These are phyloP conservation scores for Starmerella floris DNA, from an alignment of 805 yeast species.

Conservation along the genomic window DNA sequence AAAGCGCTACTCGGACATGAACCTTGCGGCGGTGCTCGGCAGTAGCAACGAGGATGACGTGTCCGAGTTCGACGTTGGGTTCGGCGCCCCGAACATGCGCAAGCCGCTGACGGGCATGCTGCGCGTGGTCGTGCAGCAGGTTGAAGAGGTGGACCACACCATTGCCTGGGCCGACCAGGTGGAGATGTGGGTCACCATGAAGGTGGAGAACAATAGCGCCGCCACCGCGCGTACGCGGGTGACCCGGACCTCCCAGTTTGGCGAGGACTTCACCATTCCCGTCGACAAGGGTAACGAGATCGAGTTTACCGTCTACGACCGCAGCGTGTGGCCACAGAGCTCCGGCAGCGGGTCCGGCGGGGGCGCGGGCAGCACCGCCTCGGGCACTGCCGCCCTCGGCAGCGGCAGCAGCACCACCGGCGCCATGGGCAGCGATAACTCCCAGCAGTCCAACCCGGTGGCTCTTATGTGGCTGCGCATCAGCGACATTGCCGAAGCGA, in stretches of 20 bases:
- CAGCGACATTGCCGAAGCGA: conserved; percentile 86
- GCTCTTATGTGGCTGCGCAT: conserved; percentile 85
- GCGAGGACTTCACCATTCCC: conserved; percentile 65
- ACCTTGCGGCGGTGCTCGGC: conserved; percentile 32
- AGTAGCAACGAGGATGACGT: conserved; percentile 19
- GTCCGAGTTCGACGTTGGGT: conserved; percentile 29
- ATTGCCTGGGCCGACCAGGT: conserved; percentile 60
- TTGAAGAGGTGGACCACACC: conserved; percentile 87
- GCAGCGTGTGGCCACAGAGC: conserved; percentile 34
- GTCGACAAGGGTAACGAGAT: conserved; percentile 88
- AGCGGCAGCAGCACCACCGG: neutral
- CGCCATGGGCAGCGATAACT: neutral
- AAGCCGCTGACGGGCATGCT: conserved; percentile 75
- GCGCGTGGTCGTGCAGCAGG: conserved; percentile 55
- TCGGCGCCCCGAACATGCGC: conserved; percentile 54
- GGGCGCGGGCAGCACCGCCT: neutral
- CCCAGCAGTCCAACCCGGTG: conserved; percentile 41
- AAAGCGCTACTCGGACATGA: conserved; percentile 81
- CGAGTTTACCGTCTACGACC: conserved; percentile 78
- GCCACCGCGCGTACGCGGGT: conserved; percentile 52
- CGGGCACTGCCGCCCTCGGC: neutral
- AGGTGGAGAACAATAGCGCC: conserved; percentile 19
- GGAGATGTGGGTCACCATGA: conserved; percentile 58
- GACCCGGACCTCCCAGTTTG: conserved; percentile 57
- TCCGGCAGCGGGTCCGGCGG: conserved; percentile 19